Base-by-base conservation (phyloP, 2,329 filamentous ascomycete species). In the Fusarium sp. region DNA sequence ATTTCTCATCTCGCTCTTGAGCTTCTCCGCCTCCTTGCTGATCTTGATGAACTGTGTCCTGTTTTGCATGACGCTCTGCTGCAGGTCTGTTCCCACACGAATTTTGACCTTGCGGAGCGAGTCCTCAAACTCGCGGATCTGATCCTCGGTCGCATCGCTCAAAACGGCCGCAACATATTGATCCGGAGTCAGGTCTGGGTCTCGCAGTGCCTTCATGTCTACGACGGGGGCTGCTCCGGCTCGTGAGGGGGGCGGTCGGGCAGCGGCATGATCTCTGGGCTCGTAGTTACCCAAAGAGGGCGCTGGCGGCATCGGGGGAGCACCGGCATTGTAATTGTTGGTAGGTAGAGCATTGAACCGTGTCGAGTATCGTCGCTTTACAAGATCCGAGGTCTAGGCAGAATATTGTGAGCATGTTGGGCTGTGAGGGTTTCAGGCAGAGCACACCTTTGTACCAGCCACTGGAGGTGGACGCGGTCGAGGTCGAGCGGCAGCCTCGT, bases 41-140 rank as follows among this genome's bases (percentile, higher is more conserved):
- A 99, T 98, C 84, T 97, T 97, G 87, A 99, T 98, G 81, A 99
- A 99, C 80, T 98, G 97, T 0, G 95, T 97, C 58, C 97, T 92
- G 83, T 99, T 99, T 82, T 98, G 95, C 84, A 97, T 96, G 60
- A 99, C 93, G 83, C 95, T 98, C 80, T 97, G 94, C 83, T 98
- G 96, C 25, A 99, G 87, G 77, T 98, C 95, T 58, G 91, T 89
- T 6, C 93, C 92, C 10, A 95, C 95, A 65, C 94, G 91, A 74
- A 89, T 89, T 83, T 96, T 96, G 66, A 97, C 87, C 77, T 92
- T 93, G 74, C 91, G 91, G 50, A 98, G 86, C 25, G 91, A 91
- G 59, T 90, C 87, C 81, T 97, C 94, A 81, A 93, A 98, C 61
- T 93, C 92, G 74, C 91, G 90, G 69, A 98, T 97, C 74, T 98